A percentile compares a stretch with the other conserved stretches of the same genome.
phyloP scores from a whole-genome alignment of 1,139 yeast genomes.

The Kurtzmaniella quercitrusa region DNA sequence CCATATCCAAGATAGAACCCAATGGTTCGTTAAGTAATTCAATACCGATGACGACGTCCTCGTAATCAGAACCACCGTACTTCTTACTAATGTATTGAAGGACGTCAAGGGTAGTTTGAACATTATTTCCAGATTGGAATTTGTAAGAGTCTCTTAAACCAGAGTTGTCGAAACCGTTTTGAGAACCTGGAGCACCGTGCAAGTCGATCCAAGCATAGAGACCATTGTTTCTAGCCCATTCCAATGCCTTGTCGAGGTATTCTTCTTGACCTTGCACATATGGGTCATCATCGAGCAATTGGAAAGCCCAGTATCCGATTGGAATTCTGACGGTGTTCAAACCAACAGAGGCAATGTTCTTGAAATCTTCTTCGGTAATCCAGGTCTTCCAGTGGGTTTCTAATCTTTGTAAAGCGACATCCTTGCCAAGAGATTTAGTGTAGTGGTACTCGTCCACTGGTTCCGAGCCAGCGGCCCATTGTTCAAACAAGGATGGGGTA shows the following conservation, averaged over 20 bases:
- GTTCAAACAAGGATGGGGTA: slow-evolving; percentile 73
- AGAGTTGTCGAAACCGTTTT: slow-evolving; percentile 94
- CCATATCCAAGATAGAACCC: slow-evolving; percentile 62
- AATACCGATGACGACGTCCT: slow-evolving; percentile 77
- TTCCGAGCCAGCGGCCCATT: slow-evolving; percentile 28
- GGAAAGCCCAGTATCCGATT: slow-evolving; percentile 95
- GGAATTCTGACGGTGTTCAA: slow-evolving; percentile 88
- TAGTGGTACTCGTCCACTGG: slow-evolving; percentile 89
- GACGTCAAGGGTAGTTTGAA: slow-evolving; percentile 49
- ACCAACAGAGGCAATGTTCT: slow-evolving; percentile 59
- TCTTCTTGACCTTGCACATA: slow-evolving; percentile 80
- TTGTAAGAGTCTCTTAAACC: slow-evolving; percentile 67
- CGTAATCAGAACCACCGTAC: slow-evolving; percentile 62
- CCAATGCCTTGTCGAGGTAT: slow-evolving; percentile 71
- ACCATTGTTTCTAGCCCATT: slow-evolving; percentile 63
- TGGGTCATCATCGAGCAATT: slow-evolving; percentile 63
- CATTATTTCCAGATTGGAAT: slow-evolving; percentile 55
- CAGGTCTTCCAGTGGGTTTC: slow-evolving; percentile 75
- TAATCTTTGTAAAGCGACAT: slow-evolving; percentile 49
- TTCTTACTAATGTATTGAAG: slow-evolving; percentile 45
- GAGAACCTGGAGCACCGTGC: slow-evolving; percentile 98
- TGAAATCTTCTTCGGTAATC: slow-evolving; percentile 72
- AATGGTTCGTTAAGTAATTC: slow-evolving; percentile 89
- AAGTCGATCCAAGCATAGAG: slow-evolving; percentile 86
- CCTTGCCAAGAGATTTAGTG: slow-evolving; percentile 59